Evolutionary conservation across 106 monocot genomes (phyloP).

Genomic region (Chionographis japonica): DNA sequence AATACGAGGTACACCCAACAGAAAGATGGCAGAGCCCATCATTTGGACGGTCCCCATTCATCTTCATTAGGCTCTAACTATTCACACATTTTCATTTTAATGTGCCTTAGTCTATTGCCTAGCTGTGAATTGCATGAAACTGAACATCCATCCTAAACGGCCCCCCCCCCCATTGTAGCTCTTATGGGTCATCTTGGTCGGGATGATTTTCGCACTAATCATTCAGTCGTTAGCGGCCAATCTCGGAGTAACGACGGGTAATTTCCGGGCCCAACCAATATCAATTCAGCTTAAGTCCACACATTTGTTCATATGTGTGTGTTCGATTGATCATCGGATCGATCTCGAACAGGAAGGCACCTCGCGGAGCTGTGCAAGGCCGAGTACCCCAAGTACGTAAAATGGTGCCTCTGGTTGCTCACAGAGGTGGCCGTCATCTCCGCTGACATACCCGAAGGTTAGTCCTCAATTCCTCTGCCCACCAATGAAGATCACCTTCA

Average conservation of each 20-base stretch:
- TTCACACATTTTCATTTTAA: background rate
- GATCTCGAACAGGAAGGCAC: constrained; percentile 47
- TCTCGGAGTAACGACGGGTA: constrained; percentile 84
- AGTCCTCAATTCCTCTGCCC: background rate
- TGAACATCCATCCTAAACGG: too few species aligned
- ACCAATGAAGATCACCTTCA: background rate
- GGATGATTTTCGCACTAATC: constrained; percentile 62
- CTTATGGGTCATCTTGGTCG: constrained; percentile 63
- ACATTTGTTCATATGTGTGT: too few species aligned
- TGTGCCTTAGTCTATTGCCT: too few species aligned
- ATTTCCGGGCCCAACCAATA: too few species aligned
- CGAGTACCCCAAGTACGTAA: constrained; percentile 55
- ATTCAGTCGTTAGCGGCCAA: constrained; percentile 84
- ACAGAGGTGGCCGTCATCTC: constrained; percentile 74
- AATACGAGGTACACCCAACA: constrained; percentile 41
- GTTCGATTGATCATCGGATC: background rate
- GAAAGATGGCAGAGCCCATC: too few species aligned
- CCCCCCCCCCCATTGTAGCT: constrained; percentile 26
- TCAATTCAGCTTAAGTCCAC: too few species aligned
- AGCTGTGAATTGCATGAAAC: too few species aligned
- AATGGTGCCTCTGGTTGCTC: constrained; percentile 46
- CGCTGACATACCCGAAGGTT: constrained; percentile 79
- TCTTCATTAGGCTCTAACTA: too few species aligned
- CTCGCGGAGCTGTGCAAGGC: constrained; percentile 67
- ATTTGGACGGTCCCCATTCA: too few species aligned